phyloP scores from a whole-genome alignment of 306 rosid species.

The Ochetophila trinervis region DNA sequence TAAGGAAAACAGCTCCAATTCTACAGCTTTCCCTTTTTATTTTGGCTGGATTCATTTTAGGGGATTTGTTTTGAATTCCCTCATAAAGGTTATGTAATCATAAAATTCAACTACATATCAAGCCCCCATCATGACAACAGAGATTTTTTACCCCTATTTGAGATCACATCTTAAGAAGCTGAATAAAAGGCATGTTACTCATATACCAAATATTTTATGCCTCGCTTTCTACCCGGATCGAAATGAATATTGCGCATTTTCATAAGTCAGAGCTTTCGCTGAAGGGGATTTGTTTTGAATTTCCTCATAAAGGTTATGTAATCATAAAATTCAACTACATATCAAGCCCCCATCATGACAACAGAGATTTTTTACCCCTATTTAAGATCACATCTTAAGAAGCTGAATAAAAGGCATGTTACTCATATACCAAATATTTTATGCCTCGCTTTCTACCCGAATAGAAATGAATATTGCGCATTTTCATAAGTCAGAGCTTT shows the following conservation, averaged over 20 bases:
- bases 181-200: constrained; percentile 15
- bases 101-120: not conserved
- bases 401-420: constrained; percentile 13
- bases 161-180: constrained; percentile 6
- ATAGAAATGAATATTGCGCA: constrained; percentile 66
- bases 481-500: constrained; percentile 79
- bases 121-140: not conserved
- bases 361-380: not conserved
- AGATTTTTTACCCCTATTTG: constrained; percentile 1
- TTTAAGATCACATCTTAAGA: constrained; percentile 8
- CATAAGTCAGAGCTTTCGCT: constrained; percentile 76
- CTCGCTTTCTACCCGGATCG: constrained; percentile 87
- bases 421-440: constrained; percentile 53
- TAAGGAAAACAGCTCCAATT: constrained; percentile 3
- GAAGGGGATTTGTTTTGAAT: constrained; percentile 6
- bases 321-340: constrained; percentile 13
- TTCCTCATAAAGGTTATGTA: constrained; percentile 19
- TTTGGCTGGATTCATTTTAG: constrained; percentile 9
- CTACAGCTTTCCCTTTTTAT: constrained; percentile 1
- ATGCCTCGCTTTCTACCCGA: constrained; percentile 90
- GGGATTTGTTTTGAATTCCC: constrained; percentile 13
- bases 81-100: constrained; percentile 21
- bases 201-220: constrained; percentile 66
- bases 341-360: not conserved
- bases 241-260: constrained; percentile 69